Evolutionary conservation across 108 stramenopile genomes (phyloP), one percentile per base, ranked within the genome.

Genomic region (Fragilaria radians): DNA sequence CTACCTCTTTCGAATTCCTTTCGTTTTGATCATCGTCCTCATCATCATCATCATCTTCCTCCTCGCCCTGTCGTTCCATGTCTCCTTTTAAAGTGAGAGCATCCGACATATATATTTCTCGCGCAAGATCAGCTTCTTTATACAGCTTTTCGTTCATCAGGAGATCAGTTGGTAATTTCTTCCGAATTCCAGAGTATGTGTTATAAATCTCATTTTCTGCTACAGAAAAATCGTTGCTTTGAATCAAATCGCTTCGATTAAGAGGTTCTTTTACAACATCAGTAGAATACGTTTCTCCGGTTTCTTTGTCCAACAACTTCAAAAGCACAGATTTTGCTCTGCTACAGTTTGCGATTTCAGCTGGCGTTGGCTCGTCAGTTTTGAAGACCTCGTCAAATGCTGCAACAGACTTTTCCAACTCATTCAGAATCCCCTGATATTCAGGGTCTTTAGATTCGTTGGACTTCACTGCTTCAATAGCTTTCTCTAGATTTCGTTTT

Each of bases 21-120:
- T 70, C 62, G 9, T 66, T 56, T 14, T 88, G 85, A 23, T 86
- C 87, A 23, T 88, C 82, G 49, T 92, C 85, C 30, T 79, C 82
- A 28, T 64, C 80, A 51, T 75, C 82, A 0, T 85, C 83, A 0
- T 68, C 80, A 21, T 79, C 76, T 36, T 72, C 84, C 45, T 74
- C 76, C 57, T 62, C 48, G 54, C 72, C 71, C 62, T 82, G 72
- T 1, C 67, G 77, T 49, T 85, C 84, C 59, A 87, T 68, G 23
- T 89, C 81, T 65, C 87, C 88, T 53, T 89, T 93, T 31, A 88
- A 55, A 28, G 53, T 65, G 9, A 86, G 59, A 21, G 88, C 86
- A 45, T 82, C 86, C 23, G 75, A 72, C 82, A 89, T 93, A 57
- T 89, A 89, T n/a, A 80, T 75, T 57, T 87, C 83, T 32, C 80